Percentiles rank a stretch among this genome's conserved stretches.
Evolutionary conservation across 305 asterid genomes (phyloP).

Genomic region (Fraxinus paxiana): DNA sequence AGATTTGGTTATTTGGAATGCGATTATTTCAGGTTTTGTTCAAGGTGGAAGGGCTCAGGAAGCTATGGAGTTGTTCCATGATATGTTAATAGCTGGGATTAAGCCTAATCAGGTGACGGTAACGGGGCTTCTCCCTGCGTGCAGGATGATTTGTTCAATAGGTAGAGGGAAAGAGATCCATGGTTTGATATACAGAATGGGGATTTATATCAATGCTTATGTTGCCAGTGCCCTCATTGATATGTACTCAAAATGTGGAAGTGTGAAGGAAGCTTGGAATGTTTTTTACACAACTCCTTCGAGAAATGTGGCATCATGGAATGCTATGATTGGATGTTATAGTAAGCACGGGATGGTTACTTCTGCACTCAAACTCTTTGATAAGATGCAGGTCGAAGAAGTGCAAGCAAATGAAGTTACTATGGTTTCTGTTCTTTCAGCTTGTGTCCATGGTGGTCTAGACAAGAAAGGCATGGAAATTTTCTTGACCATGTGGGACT

Average conservation of each 20-base stretch:
- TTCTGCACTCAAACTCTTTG: conserved; percentile 43
- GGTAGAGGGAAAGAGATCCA: conserved; percentile 52
- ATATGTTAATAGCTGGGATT: conserved; percentile 42
- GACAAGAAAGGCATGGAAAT: conserved; percentile 54
- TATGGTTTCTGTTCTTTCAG: conserved; percentile 43
- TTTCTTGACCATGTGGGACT: conserved; percentile 37
- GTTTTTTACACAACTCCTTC: conserved; percentile 33
- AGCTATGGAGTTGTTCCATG: conserved; percentile 42
- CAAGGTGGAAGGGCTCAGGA: conserved; percentile 40
- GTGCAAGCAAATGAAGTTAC: conserved; percentile 55
- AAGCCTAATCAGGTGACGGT: conserved; percentile 64
- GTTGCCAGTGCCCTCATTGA: conserved; percentile 60
- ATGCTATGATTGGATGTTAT: conserved; percentile 57
- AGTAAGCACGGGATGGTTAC: conserved; percentile 57
- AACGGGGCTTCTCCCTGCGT: conserved; percentile 49
- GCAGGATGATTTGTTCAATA: conserved; percentile 45
- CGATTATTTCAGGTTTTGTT: conserved; percentile 57
- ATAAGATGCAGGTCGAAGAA: conserved; percentile 41
- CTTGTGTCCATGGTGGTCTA: conserved; percentile 63
- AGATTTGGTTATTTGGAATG: conserved; percentile 64
- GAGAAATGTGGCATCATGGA: conserved; percentile 56
- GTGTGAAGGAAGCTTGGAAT: conserved; percentile 36
- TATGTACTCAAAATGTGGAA: conserved; percentile 68
- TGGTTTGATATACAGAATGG: conserved; percentile 43
- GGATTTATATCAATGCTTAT: conserved; percentile 40